These are phyloP conservation scores for Vicia villosa DNA, from an alignment of 306 rosid species.

Conservation along the genomic window DNA sequence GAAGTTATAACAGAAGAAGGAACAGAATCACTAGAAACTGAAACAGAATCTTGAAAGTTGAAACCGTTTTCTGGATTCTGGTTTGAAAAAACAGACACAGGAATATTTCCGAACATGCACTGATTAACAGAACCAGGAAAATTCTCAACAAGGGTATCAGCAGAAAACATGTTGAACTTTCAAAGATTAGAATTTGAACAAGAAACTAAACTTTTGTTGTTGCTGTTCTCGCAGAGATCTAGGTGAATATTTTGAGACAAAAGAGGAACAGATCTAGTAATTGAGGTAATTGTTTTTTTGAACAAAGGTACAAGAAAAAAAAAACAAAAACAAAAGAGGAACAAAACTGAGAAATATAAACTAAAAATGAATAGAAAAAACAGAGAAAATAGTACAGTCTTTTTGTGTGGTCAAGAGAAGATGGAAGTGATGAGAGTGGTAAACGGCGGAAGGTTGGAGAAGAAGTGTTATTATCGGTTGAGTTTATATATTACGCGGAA, in stretches of 20 bases:
- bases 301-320: not conserved
- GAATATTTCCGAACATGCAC: conserved; percentile 45
- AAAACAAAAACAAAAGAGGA: not conserved
- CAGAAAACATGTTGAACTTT: conserved; percentile 28
- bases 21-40: conserved; percentile 39
- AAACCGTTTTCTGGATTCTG: conserved; percentile 38
- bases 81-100: conserved; percentile 30
- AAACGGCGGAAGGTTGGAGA: not conserved
- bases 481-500: not conserved
- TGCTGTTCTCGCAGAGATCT: conserved; percentile 15
- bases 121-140: conserved; percentile 44
- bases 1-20: conserved; percentile 39
- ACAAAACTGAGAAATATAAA: not conserved
- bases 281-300: not conserved
- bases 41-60: conserved; percentile 38
- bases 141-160: conserved; percentile 53
- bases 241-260: not conserved
- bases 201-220: not conserved
- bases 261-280: not conserved
- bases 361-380: not conserved
- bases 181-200: conserved; percentile 1
- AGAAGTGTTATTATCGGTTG: not conserved
- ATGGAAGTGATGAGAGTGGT: not conserved
- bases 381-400: not conserved
- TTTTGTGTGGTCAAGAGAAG: not conserved